Evolutionary conservation across 805 yeast species (phyloP), one percentile per base, ranked within the genome.

Genomic region (Suhomyces prunicola): DNA sequence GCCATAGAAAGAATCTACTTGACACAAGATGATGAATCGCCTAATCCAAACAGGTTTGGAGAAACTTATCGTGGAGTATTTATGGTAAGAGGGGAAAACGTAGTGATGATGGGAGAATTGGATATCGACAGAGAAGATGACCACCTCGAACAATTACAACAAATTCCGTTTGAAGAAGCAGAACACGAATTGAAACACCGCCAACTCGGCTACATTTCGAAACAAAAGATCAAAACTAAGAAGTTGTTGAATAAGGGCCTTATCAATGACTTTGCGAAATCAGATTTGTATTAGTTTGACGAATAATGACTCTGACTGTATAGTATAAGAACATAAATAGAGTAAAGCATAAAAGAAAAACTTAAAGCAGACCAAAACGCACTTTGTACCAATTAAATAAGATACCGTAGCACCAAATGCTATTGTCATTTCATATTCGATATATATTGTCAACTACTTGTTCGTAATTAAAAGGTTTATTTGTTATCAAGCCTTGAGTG

Each of bases 51-150:
- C 41, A 65, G 80, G 57, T 93, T 85, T 65, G 96, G 88, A 7
- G 97, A 93, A 67, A 76, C 74, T n/a, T 77, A 78, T 48, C 80
- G 87, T 50, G 97, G 97, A 8, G 88, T 90, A 48, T 86, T 85
- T 66, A 81, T 94, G 73, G 86, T 94, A 41, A 87, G 99, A 71
- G 99, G 99, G 56, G 99, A 94, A 69, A 93, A 93, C 63, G 94
- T 94, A 7, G 94, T 92, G 8, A 82, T 92, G 84, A 69, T 94
- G 67, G 99, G 98, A 19, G 97, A 93, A 68, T 81, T 93, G 56
- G 97, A 92, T 69, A 87, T 90, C 56, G 96, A 90, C 64, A 81
- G 75, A 57, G 97, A 91, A 69, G 96, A 88, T 64, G 81, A 74
- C 56, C 88, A 88, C 50, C 70, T 88, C 60, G 77, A 76, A 41